Conservation (phyloP, 75 land plant genomes). For the Pseudotsuga menziesii region DNA sequence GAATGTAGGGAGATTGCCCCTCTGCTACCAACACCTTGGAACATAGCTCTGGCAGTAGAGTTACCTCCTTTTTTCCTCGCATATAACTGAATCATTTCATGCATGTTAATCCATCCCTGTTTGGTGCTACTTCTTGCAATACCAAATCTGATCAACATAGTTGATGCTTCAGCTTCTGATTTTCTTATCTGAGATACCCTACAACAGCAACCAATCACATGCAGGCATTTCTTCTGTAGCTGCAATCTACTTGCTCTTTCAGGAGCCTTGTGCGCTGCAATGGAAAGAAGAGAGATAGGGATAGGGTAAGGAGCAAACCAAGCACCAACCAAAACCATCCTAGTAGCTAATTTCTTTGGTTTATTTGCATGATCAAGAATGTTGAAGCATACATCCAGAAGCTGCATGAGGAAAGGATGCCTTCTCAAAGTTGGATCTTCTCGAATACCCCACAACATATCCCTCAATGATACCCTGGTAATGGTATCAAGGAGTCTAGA, state of each 20-base stretch:
- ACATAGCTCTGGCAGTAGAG: constrained; percentile 57
- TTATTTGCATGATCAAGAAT: constrained; percentile 75
- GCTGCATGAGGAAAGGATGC: constrained; percentile 67
- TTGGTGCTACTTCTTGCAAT: constrained; percentile 58
- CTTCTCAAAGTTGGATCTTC: constrained; percentile 43
- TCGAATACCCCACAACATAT: constrained; percentile 35
- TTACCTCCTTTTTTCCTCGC: constrained; percentile 56
- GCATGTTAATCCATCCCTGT: constrained; percentile 48
- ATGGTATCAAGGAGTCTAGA: constrained; percentile 52
- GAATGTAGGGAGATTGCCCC: constrained; percentile 42
- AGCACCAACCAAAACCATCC: constrained; percentile 75
- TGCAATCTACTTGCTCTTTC: constrained; percentile 14
- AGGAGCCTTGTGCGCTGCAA: constrained; percentile 56
- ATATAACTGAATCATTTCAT: constrained; percentile 65
- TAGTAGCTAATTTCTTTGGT: constrained; percentile 52
- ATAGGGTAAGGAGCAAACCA: constrained; percentile 81
- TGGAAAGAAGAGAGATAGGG: constrained; percentile 58
- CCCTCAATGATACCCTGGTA: constrained; percentile 53
- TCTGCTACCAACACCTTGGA: constrained; percentile 45
- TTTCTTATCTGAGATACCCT: constrained; percentile 36
- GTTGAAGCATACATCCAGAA: constrained; percentile 81
- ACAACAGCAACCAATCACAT: constrained; percentile 40
- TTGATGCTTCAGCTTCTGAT: constrained; percentile 69
- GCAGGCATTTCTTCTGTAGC: constrained; percentile 31
- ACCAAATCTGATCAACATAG: constrained; percentile 62